Evolutionary conservation across 352 stramenopile genomes (phyloP).

Genomic region (Phytophthora aleatoria): DNA sequence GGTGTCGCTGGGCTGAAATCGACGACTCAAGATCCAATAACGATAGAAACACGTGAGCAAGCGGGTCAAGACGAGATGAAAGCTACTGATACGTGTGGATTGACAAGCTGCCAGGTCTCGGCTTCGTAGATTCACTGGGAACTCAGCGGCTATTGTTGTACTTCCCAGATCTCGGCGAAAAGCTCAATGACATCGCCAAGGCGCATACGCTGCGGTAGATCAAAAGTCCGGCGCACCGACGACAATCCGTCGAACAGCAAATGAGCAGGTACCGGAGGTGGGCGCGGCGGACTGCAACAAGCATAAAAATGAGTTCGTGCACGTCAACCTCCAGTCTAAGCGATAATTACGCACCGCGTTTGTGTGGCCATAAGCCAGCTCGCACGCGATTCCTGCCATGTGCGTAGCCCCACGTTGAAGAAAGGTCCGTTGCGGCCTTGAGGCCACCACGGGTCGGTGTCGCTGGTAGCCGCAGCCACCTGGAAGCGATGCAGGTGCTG

Average conservation of each 20-base stretch:
- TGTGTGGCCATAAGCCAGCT: slow-evolving; percentile 76
- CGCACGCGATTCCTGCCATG: slow-evolving; percentile 77
- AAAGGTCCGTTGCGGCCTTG: slow-evolving; percentile 89
- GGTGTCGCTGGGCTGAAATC: neutral
- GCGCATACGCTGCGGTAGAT: slow-evolving; percentile 85
- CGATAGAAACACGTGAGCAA: slow-evolving; percentile 12
- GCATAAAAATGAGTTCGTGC: slow-evolving; percentile 17
- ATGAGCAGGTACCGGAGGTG: slow-evolving; percentile 70
- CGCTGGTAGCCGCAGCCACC: slow-evolving; percentile 71
- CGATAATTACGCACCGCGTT: slow-evolving; percentile 47
- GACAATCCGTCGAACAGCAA: slow-evolving; percentile 85
- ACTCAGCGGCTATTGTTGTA: slow-evolving; percentile 67
- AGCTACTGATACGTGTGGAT: slow-evolving; percentile 46
- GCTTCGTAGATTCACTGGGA: slow-evolving; percentile 22
- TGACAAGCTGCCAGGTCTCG: slow-evolving; percentile 35
- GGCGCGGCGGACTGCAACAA: slow-evolving; percentile 62
- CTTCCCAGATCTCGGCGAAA: slow-evolving; percentile 90
- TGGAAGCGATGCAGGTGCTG: slow-evolving; percentile 86
- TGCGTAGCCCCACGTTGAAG: slow-evolving; percentile 77
- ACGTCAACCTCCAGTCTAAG: slow-evolving; percentile 3
- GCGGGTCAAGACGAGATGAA: slow-evolving; percentile 4
- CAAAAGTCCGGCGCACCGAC: slow-evolving; percentile 86
- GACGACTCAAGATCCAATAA: slow-evolving; percentile 7
- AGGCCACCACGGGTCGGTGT: slow-evolving; percentile 85
- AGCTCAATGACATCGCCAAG: slow-evolving; percentile 86